Evolutionary conservation across 352 stramenopile species (phyloP).

Genomic region (Hyaloperonospora brassicae): DNA sequence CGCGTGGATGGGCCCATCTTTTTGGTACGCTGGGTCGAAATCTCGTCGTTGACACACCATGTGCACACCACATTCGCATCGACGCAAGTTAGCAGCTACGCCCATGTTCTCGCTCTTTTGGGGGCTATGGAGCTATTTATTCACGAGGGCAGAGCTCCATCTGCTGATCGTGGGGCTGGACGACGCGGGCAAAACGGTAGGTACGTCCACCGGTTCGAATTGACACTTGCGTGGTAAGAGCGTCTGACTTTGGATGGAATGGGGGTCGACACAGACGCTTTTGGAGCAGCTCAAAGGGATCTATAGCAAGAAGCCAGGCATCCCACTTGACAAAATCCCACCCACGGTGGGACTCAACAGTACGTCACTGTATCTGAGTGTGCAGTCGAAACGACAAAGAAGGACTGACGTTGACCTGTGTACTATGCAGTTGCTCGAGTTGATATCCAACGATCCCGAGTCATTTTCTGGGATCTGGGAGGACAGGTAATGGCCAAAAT

Average conservation of each 20-base stretch:
- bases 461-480: conserved; percentile 91
- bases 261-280: conserved; percentile 47
- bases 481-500: conserved; percentile 46
- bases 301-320: conserved; percentile 83
- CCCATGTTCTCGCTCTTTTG: conserved; percentile 81
- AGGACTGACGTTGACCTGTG: conserved; percentile 4
- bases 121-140: conserved; percentile 77
- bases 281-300: conserved; percentile 88
- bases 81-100: neutral
- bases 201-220: conserved; percentile 21
- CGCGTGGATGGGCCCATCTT: too few relatives aligned
- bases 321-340: conserved; percentile 87
- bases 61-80: neutral
- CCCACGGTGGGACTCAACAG: conserved; percentile 89
- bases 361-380: conserved; percentile 15
- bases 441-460: conserved; percentile 71
- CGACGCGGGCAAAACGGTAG: conserved; percentile 89
- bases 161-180: conserved; percentile 89
- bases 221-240: neutral
- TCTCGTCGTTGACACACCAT: neutral
- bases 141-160: conserved; percentile 84
- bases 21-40: neutral
- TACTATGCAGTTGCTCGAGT: conserved; percentile 53
- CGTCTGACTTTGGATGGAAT: neutral
- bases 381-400: neutral